Conservation (phyloP, 805 yeast genomes). For the Monosporozyma servazzii region DNA sequence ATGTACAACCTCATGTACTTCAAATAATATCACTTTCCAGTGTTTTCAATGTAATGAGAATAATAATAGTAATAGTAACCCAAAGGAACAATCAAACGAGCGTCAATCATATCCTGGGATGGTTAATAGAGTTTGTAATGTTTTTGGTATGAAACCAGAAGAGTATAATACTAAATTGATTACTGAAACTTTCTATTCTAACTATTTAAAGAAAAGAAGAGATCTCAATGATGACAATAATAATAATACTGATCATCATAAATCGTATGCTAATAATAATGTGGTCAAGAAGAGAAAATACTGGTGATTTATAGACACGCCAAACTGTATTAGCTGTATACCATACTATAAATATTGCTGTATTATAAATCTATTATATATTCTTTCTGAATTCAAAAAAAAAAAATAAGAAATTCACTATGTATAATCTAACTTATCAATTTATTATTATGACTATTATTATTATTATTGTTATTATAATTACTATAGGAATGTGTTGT, state of each 20-base stretch:
- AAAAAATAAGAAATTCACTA: not conserved
- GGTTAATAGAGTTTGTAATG: conserved; percentile 6
- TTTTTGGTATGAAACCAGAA: conserved; percentile 6
- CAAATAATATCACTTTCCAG: not conserved
- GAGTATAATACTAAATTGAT: conserved; percentile 5
- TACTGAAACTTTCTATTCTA: not conserved
- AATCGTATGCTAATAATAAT: not conserved
- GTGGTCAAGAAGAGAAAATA: not conserved
- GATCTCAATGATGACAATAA: not conserved
- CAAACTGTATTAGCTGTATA: not conserved
- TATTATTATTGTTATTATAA: not conserved
- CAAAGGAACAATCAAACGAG: not conserved
- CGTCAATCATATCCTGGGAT: conserved; percentile 5
- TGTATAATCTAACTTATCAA: not conserved
- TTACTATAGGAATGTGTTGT: not conserved
- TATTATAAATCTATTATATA: not conserved
- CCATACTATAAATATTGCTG: not conserved
- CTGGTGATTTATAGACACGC: not conserved
- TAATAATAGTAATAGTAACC: not conserved
- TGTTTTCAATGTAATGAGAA: not conserved
- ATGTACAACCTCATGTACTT: not conserved
- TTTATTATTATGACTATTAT: not conserved
- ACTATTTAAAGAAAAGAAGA: not conserved
- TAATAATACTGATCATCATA: not conserved
- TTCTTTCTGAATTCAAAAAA: not conserved